Evolutionary conservation across 2,329 filamentous ascomycete species (phyloP), one percentile per base, ranked within the genome.

Genomic region (Cercospora berteroae): DNA sequence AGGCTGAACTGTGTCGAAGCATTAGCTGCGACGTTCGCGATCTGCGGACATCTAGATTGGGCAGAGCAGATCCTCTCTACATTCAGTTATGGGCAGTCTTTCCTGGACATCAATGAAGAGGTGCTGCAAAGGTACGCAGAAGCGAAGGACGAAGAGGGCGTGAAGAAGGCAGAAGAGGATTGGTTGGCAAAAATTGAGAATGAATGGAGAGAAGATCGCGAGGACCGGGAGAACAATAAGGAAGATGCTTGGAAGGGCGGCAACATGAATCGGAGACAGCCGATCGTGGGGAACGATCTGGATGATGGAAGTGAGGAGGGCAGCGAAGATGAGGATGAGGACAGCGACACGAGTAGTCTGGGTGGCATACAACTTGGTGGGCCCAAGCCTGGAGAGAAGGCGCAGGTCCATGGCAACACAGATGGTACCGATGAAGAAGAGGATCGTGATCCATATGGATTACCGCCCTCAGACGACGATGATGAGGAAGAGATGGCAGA

Each of bases 1-100:
- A 86, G 94, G 64, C 80, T 99, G 70, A 99, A 99, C 80, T 99
- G 95, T 75, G 95, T 93, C 31, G 95, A 99, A 82, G 95, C 95
- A 4, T 83, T 99, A 57, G 95, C 93, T 0, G 94, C 95, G 3
- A 92, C 92, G 23, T 99, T 96, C 77, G 92, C 87, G 75, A 99
- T 99, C 71, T 98, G 94, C 74, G 93, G 95, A 4, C 92, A 95
- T 75, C 79, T 86, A 6, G 94, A 97, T 60, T 99, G 95, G 95
- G 94, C 95, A 0, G 88, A 90, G 76, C 87, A 92, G 70, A 88
- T 96, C 1, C 81, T 99, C 29, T 87, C 87, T 70, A 90, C 92
- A 1, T 99, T 99, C 75, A 89, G 89, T 2, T 99, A 99, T 76
- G 95, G 95, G 0, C 82, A 88, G 66, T 89, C 92, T 0, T 99